Evolutionary conservation across 108 stramenopile genomes (phyloP), one percentile per base, ranked within the genome.

Genomic region (Chaetoceros muelleri): DNA sequence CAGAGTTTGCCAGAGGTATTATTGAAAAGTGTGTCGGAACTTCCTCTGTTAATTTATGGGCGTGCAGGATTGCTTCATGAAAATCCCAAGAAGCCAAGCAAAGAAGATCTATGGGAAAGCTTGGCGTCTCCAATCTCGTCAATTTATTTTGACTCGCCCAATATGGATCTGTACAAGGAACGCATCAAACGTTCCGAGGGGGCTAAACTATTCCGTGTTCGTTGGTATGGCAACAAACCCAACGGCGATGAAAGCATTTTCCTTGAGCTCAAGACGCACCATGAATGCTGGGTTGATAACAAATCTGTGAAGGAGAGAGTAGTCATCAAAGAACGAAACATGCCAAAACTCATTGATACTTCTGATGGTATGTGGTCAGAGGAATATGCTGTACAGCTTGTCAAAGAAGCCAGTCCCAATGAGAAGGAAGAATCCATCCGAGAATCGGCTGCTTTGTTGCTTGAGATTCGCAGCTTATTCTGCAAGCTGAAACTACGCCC

Each of bases 261-360:
- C 28, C 30, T 69, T 17, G 73, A 74, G 30, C 52, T 69, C 22
- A 74, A 74, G 50, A 74, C 73, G 3, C 73, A 74, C 26, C 68
- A 69, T 44, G 73, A 74, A 52, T 30, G 52, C 7, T 74, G 72
- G 72, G 24, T 69, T 16, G 13, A 55, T 13, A 50, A 65, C 24
- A 73, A 66, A 29, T 48, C 45, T 28, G 72, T 73, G 19, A 73
- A 73, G 62, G 72, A 73, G 63, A 46, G 72, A n/a, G 58, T 40
- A 2, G 24, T 28, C 0, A 45, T 71, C n/a, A n/a, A 27, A 24
- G 66, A 58, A 53, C 18, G 30, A 17, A 57, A 69, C 24, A 40
- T 74, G 22, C 21, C 34, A 3, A 16, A 46, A 19, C 44, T 66
- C 27, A 13, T 66, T 18, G 24, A 48, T 17, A 1, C 23, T 18